These are phyloP conservation scores for Lactifluus piperatus DNA, from an alignment of 768 basidiomycete genomes.

Conservation along the genomic window DNA sequence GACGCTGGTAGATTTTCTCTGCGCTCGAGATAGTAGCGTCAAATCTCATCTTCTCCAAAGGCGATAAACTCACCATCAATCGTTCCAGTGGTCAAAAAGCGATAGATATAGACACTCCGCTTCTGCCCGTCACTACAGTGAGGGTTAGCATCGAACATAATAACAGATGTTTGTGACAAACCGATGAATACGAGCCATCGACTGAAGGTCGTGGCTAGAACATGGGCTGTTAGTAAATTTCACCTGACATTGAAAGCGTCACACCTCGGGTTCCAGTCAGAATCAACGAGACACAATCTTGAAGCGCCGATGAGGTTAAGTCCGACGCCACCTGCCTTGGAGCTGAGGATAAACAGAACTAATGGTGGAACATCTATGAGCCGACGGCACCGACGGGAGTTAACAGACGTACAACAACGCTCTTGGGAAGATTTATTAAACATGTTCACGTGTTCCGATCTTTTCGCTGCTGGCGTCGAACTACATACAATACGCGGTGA, in stretches of 20 bases:
- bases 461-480: conserved; percentile 65
- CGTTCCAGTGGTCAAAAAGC: conserved; percentile 76
- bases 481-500: conserved; percentile 29
- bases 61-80: conserved; percentile 59
- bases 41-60: not conserved
- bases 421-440: conserved; percentile 78
- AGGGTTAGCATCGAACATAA: conserved; percentile 6
- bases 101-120: conserved; percentile 81
- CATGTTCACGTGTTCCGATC: conserved; percentile 78
- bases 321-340: conserved; percentile 93
- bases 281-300: conserved; percentile 76
- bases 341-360: conserved; percentile 90
- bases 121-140: conserved; percentile 82
- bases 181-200: conserved; percentile 97
- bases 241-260: not conserved
- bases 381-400: not conserved
- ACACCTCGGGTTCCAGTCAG: conserved; percentile 91
- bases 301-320: conserved; percentile 92
- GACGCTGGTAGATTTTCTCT: conserved; percentile 92
- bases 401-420: conserved; percentile 50
- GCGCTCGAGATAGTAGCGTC: conserved; percentile 4
- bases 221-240: not conserved
- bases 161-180: conserved; percentile 26
- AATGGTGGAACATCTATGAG: not conserved
- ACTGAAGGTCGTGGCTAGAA: conserved; percentile 79